Evolutionary conservation across 805 yeast genomes (phyloP), one percentile per base, ranked within the genome.

Genomic region (Cyberlindnera amylophila): DNA sequence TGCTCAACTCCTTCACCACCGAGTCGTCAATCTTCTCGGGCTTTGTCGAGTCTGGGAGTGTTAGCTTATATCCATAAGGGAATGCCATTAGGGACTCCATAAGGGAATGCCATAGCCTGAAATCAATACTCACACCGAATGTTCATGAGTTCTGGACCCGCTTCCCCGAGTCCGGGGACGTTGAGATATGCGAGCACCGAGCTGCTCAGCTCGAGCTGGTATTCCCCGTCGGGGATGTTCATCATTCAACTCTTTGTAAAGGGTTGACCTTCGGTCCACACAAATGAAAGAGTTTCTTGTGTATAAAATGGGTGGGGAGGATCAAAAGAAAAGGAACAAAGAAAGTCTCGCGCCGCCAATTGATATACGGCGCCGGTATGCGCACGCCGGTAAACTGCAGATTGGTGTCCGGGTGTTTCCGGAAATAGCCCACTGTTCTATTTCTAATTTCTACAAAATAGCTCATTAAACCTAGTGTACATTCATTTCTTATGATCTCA

Each of bases 401-500:
- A n/a, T n/a, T 21, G 24, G 24, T 21, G 24, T 21, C 24, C 24
- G 24, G 24, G 24, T 21, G 24, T 21, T 21, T 21, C n/a, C n/a
- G n/a, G n/a, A n/a, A n/a, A n/a, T n/a, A n/a, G n/a, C n/a, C n/a
- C 27, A 23, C 27, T 7, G 11, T 11, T 23, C 11, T 11, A 23
- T 8, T 23, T 8, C 27, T 7, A 11, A 23, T 23, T 8, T 8
- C 27, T 8, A 11, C 27, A 11, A 11, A 23, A 7, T 11, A 8
- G 7, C 27, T 23, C 11, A 23, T 23, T 23, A 23, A 8, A 7
- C 11, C 27, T 23, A 23, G 27, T 23, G 27, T 23, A 23, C 30
- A 27, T 27, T 27, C 30, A 27, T 11, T 13, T 27, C 13, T 37
- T 24, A 42, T 2, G 48, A 44, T 44, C 99, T 74, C 52, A 93